Evolutionary conservation across 768 basidiomycete genomes (phyloP), one percentile per base, ranked within the genome.

Genomic region (Mycena albidolilacea): DNA sequence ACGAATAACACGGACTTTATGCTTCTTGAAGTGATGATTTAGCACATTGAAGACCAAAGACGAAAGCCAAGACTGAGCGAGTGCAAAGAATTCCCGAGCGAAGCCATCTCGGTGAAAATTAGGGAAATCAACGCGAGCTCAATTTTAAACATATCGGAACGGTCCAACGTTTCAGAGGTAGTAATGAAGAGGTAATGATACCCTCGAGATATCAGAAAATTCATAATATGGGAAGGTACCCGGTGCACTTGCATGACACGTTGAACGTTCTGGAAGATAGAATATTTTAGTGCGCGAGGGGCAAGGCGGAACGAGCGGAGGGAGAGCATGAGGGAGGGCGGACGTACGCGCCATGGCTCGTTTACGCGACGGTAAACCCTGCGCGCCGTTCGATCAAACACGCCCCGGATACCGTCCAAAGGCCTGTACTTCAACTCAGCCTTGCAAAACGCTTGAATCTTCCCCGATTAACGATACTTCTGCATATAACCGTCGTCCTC

Each of bases 171-270:
- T 52, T n/a, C 50, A 21, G 50, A 52, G 50, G 50, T 60, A 43
- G 41, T 3, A 21, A 44, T 46, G 43, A 62, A 62, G 43, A 46
- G 21, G 60, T 46, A 46, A 30, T 62, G 46, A 23, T 23, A 44
- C 21, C 43, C 60, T 46, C 43, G 43, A 44, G 46, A 62, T 62
- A 52, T 62, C 41, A 62, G 60, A 62, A 62, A 44, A 43, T 44
- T 62, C 23, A 7, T 21, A 52, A 21, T 10, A 52, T 8, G 50
- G 50, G 21, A 52, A 52, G 50, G 50, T 52, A 21, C 50, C 50
- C 50, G 50, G 50, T n/a, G n/a, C 50, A 52, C 50, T 52, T 21
- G 50, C 50, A 52, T 52, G 50, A 52, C 50, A 23, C 23, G 23
- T 23, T 23, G 23, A 23, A 23, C 23, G 23, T 23, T 1, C 23